phyloP scores from a whole-genome alignment of 345 rosid genomes.

The Citrus cavaleriei region DNA sequence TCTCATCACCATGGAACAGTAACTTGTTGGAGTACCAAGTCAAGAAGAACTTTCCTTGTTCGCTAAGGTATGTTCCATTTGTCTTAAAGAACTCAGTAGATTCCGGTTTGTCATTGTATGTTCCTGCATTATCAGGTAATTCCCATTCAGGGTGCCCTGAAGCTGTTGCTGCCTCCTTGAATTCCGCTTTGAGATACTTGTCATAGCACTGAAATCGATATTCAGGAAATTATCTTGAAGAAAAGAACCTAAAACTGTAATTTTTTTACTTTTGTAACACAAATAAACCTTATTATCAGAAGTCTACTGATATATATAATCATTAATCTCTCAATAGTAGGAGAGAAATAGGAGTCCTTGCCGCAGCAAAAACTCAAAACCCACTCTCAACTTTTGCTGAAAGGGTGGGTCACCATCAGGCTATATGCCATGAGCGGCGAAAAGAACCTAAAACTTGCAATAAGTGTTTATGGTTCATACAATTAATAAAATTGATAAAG shows the following conservation, averaged over 20 bases:
- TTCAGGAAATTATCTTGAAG: neutral
- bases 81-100: conserved; percentile 54
- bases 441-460: neutral
- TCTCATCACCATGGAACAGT: conserved; percentile 69
- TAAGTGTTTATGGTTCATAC: neutral
- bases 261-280: too few relatives aligned
- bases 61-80: conserved; percentile 56
- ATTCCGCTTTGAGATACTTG: conserved; percentile 56
- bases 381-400: too few relatives aligned
- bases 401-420: too few relatives aligned
- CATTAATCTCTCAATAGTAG: too few relatives aligned
- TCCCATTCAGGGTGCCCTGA: conserved; percentile 86
- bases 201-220: conserved; percentile 58
- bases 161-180: conserved; percentile 52
- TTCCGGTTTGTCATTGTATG: conserved; percentile 58
- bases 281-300: too few relatives aligned
- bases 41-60: conserved; percentile 69
- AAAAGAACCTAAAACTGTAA: neutral
- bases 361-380: too few relatives aligned
- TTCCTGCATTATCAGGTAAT: conserved; percentile 68
- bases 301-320: too few relatives aligned
- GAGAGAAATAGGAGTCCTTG: too few relatives aligned
- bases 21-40: conserved; percentile 77
- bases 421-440: neutral
- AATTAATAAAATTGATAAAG: neutral